phyloP scores from a whole-genome alignment of 495 filamentous ascomycete genomes.

The Penicillium lagena region DNA sequence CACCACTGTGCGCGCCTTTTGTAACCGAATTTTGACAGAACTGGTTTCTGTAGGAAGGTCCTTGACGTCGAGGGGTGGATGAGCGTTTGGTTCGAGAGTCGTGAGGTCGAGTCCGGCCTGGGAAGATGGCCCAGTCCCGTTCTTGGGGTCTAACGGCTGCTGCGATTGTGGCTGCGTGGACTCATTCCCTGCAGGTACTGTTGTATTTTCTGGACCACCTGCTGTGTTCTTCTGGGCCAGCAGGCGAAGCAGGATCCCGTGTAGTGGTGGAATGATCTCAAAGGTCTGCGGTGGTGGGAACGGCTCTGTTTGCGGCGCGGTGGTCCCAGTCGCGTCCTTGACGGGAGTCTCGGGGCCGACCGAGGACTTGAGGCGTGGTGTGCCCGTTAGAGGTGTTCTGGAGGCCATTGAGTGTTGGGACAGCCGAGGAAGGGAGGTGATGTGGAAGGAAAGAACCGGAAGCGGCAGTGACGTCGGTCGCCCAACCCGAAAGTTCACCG shows the following conservation, averaged over 20 bases:
- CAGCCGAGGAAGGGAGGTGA: conserved; percentile 22
- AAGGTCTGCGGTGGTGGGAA: conserved; percentile 57
- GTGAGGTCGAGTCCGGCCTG: conserved; percentile 19
- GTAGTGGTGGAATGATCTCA: conserved; percentile 79
- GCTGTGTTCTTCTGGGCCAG: conserved; percentile 31
- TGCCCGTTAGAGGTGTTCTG: conserved; percentile 31
- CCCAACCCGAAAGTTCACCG: conserved; percentile 5
- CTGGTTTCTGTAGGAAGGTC: conserved; percentile 70
- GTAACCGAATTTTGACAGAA: conserved; percentile 70
- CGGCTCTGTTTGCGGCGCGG: conserved; percentile 42
- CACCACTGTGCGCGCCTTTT: conserved; percentile 65
- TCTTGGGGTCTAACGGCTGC: conserved; percentile 18
- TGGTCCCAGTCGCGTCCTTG: conserved; percentile 24
- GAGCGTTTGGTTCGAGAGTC: conserved; percentile 22
- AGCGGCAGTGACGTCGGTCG: conserved; percentile 31
- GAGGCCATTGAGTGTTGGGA: conserved; percentile 26
- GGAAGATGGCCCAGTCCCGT: conserved; percentile 11
- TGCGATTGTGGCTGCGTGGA: conserved; percentile 21
- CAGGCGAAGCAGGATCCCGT: conserved; percentile 69
- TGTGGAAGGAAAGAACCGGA: conserved; percentile 34
- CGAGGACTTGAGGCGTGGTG: conserved; percentile 33
- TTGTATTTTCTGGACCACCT: conserved; percentile 9
- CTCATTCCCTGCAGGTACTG: neutral
- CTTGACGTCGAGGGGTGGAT: conserved; percentile 59
- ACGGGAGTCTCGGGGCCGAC: conserved; percentile 33